These are phyloP conservation scores for Cryptococcus sp. DNA, from an alignment of 1,284 basidiomycete genomes.

Conservation along the genomic window DNA sequence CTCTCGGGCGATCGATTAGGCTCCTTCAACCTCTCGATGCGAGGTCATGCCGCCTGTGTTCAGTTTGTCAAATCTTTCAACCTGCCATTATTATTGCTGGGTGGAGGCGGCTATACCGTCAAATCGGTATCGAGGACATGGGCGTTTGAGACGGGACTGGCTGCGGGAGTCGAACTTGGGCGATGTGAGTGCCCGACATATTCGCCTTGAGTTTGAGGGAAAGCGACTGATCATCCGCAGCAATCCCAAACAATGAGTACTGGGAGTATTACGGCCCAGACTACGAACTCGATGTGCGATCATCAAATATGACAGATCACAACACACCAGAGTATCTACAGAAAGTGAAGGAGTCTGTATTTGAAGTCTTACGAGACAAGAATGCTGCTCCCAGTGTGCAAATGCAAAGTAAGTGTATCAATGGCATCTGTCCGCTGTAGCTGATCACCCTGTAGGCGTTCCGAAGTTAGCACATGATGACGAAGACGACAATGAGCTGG, in stretches of 20 bases:
- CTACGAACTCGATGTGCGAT: conserved; percentile 93
- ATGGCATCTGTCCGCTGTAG: neutral
- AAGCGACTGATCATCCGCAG: conserved; percentile 53
- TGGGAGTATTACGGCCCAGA: conserved; percentile 99
- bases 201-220: no score
- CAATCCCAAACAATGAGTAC: conserved; percentile 95
- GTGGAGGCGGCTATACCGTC: conserved; percentile 98
- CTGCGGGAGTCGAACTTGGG: conserved; percentile 90
- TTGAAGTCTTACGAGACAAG: conserved; percentile 83
- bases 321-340: conserved; percentile 92
- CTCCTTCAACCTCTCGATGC: conserved; percentile 95
- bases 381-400: conserved; percentile 88
- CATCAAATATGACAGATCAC: conserved; percentile 94
- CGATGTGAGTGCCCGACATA: conserved; percentile 61
- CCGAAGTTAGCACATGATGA: conserved; percentile 75
- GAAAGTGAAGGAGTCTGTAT: conserved; percentile 86
- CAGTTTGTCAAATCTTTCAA: conserved; percentile 97
- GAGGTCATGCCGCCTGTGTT: conserved; percentile 97
- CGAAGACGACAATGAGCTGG: conserved; percentile 76
- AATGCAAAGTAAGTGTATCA: conserved; percentile 66
- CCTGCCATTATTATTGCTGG: conserved; percentile 86
- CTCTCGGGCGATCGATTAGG: conserved; percentile 95
- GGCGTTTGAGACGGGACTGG: conserved; percentile 97
- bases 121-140: conserved; percentile 95
- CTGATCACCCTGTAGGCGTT: conserved; percentile 25